Percentiles rank a stretch among this genome's conserved stretches.
Evolutionary conservation across 176 grass and related monocot species (phyloP).

Genomic region (Cenchrus americanus): DNA sequence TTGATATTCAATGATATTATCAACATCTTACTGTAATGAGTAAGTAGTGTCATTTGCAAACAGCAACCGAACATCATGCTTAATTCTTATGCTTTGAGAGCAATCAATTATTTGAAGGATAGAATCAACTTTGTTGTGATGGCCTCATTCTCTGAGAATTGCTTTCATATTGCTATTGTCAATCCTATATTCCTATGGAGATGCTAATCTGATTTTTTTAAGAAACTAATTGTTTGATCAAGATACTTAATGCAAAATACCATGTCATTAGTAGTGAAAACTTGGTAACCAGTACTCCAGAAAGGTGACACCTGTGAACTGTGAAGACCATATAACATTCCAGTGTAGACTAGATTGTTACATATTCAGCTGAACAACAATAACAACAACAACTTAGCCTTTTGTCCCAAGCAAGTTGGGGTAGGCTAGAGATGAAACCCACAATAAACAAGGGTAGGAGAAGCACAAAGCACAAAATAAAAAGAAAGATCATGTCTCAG

Average conservation of each 20-base stretch:
- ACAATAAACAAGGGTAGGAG: too few relatives aligned
- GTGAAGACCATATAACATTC: slow-evolving; percentile 39
- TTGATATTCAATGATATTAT: background rate
- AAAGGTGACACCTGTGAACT: slow-evolving; percentile 30
- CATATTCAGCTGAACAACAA: slow-evolving; percentile 28
- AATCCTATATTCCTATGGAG: background rate
- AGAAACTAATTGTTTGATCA: background rate
- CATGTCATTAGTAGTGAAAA: background rate
- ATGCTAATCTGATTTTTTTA: background rate
- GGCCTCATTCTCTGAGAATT: background rate
- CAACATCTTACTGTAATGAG: background rate
- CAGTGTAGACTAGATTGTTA: slow-evolving; percentile 46
- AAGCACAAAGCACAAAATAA: too few relatives aligned
- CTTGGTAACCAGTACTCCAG: slow-evolving; percentile 11
- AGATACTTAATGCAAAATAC: background rate
- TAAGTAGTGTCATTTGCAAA: background rate
- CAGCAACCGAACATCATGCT: background rate
- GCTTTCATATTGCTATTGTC: background rate
- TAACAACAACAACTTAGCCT: too few relatives aligned
- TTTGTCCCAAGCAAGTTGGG: too few relatives aligned
- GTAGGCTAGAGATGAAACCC: too few relatives aligned
- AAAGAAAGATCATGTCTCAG: too few relatives aligned
- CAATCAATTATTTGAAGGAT: background rate
- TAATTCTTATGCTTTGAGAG: background rate
- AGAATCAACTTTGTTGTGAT: background rate